Evolutionary conservation across 257 asterid genomes (phyloP), one percentile per base, ranked within the genome.

Genomic region (Capsicum pubescens): DNA sequence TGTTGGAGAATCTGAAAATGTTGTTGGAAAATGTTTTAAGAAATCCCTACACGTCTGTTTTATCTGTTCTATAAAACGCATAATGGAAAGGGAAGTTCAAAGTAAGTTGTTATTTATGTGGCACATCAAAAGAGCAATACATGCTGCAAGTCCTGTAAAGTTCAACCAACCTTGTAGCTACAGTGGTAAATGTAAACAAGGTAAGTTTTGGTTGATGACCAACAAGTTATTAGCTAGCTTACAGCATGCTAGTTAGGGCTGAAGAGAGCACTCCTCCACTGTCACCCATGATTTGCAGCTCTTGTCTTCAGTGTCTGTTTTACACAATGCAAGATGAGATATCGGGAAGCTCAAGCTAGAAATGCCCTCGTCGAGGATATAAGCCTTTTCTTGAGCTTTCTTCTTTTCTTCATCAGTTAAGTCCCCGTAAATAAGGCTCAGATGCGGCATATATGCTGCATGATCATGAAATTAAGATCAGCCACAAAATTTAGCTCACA

Each of bases 391-490:
- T 87, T 84, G 91, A 84, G 98, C 98, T 5, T 84, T 82, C 89
- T 88, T 91, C 93, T 95, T 93, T 88, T 89, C 94, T 77, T 93
- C 97, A 0, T 91, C 98, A 0, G 93, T 85, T 70, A 93, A 84
- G 55, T 95, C 98, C 10, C 91, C 98, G 52, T 97, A 95, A 7
- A 97, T 90, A 79, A 97, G 90, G 93, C 98, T 97, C 89, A 97
- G 83, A 88, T 97, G 99, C 11, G 99, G 98, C 99, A 97, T 95
- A 86, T 93, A 97, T 60, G 97, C 99, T 97, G 92, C 87, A 87
- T 69, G 56, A 60, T 16, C 57, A 60, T 21, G 81, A 44, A 84
- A 56, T 19, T 57, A 61, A 78, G 16, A 46, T 86, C 71, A 86
- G 85, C 74, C 19, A 35, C 63, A 63, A 66, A 64, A 82, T 52